Evolutionary conservation across 805 yeast genomes (phyloP).

Genomic region (Metschnikowia colocasiae): DNA sequence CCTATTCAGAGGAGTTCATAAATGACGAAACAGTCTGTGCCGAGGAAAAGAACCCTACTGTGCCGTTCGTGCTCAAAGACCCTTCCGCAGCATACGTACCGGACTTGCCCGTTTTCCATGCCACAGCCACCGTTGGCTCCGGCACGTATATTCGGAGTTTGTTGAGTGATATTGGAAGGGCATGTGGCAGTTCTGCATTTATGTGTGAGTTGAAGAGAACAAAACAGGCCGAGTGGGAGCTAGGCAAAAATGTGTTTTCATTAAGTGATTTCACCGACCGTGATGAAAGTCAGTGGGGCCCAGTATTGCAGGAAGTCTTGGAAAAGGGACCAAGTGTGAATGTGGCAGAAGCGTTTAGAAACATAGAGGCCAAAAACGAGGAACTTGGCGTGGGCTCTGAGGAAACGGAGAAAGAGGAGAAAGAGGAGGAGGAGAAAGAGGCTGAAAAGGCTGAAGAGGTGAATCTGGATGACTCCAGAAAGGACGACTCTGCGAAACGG

Average conservation of each 20-base stretch:
- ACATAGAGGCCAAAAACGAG: neutral
- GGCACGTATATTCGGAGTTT: slow-evolving; percentile 94
- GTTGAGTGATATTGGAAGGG: slow-evolving; percentile 83
- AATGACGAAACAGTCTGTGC: slow-evolving; percentile 32
- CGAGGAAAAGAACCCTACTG: slow-evolving; percentile 36
- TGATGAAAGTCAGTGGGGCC: slow-evolving; percentile 67
- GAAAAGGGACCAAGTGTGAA: slow-evolving; percentile 28
- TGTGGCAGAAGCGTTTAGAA: slow-evolving; percentile 23
- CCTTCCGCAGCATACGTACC: slow-evolving; percentile 40
- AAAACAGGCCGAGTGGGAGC: slow-evolving; percentile 81
- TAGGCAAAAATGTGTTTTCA: slow-evolving; percentile 65
- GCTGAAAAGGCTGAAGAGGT: neutral
- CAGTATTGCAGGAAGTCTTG: slow-evolving; percentile 54
- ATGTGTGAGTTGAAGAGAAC: slow-evolving; percentile 79
- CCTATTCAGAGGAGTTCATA: slow-evolving; percentile 53
- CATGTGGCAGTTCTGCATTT: slow-evolving; percentile 75
- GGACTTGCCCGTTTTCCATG: slow-evolving; percentile 66
- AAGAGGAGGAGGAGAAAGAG: neutral
- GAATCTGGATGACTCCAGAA: neutral
- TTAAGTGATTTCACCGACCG: slow-evolving; percentile 60
- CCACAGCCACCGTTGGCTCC: slow-evolving; percentile 78
- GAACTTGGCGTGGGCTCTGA: neutral
- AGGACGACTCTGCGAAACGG: neutral
- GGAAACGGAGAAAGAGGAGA: neutral
- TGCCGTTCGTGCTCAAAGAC: slow-evolving; percentile 35